Evolutionary conservation across 2,329 filamentous ascomycete species (phyloP), one percentile per base, ranked within the genome.

Genomic region (Apiospora saccharicola): DNA sequence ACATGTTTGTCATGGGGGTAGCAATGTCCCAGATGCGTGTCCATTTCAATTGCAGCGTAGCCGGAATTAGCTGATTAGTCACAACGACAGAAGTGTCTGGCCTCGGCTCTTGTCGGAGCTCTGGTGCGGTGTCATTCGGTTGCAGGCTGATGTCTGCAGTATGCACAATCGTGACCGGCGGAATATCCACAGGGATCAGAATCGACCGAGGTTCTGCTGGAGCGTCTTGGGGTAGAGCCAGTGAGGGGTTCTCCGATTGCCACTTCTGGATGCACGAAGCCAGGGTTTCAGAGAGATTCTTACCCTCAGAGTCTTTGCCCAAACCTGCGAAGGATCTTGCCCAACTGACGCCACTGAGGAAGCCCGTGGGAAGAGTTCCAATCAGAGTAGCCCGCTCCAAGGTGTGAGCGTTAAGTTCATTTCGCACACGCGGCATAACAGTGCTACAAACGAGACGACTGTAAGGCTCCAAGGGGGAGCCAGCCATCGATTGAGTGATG

Each of bases 131-230:
- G 0, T 68, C 61, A 5, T 41, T 73, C 47, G 73, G 80, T 72
- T 86, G 83, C 1, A 94, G 82, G 41, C 85, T 84, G 41, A 96
- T 87, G 70, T 93, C 90, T 3, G 93, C 92, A 0, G 93, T 97
- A 81, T 97, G 93, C 0, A 98, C 89, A 26, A 98, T 90, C 68
- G 94, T 90, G 1, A 98, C 87, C 1, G 92, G 91, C 0, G 96
- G 96, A 1, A 99, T 90, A 72, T 98, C 94, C 19, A 99, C 95
- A 0, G 95, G 94, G 70, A 99, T 97, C 43, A 93, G 86, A 76
- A 99, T 95, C 16, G 90, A 91, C 26, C 88, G 88, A 74, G 81
- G 86, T 26, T 88, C 84, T 30, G 82, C 69, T 37, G 81, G 78
- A 53, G 84, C 77, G 1, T 75, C 73, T 51, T 82, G 77, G 6